Evolutionary conservation across 1,284 basidiomycete species (phyloP).

Genomic region (Cerioporus squamosus): DNA sequence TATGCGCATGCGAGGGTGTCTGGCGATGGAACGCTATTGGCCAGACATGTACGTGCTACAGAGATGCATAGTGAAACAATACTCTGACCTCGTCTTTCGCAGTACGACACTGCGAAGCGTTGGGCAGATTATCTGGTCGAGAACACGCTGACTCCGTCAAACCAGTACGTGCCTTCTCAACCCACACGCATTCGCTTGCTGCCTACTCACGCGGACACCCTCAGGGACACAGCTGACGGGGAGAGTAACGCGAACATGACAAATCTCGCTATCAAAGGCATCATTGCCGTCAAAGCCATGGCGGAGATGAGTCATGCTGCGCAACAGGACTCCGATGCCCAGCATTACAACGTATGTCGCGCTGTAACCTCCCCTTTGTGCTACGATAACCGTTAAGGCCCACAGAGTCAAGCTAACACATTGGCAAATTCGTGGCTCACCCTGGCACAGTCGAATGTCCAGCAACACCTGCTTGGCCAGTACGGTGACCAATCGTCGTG

Average conservation of each 20-base stretch:
- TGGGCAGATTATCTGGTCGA: slow-evolving; percentile 70
- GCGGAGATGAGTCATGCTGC: neutral
- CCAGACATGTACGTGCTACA: slow-evolving; percentile 46
- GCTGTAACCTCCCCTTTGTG: no score
- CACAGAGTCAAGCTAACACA: neutral
- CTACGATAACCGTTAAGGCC: no score
- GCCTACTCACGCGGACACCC: neutral
- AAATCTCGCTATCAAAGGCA: slow-evolving; percentile 1
- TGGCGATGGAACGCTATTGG: slow-evolving; percentile 54
- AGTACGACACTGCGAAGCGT: slow-evolving; percentile 59
- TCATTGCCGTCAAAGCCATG: slow-evolving; percentile 1
- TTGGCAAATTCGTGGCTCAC: slow-evolving; percentile 12
- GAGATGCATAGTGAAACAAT: no score
- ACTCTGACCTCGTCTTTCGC: neutral
- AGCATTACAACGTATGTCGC: neutral
- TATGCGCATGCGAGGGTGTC: slow-evolving; percentile 65
- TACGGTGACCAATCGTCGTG: slow-evolving; percentile 44
- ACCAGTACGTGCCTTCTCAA: slow-evolving; percentile 42
- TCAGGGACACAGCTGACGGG: neutral
- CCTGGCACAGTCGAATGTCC: slow-evolving; percentile 39
- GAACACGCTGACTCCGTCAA: slow-evolving; percentile 57
- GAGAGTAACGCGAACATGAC: neutral
- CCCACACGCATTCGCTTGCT: neutral
- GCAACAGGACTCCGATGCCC: neutral
- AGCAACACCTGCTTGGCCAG: slow-evolving; percentile 40